A percentile compares a stretch with the other conserved stretches of the same genome.
These are phyloP conservation scores for Diaporthe ilicicola DNA, from an alignment of 2,329 filamentous ascomycete genomes.

Conservation along the genomic window DNA sequence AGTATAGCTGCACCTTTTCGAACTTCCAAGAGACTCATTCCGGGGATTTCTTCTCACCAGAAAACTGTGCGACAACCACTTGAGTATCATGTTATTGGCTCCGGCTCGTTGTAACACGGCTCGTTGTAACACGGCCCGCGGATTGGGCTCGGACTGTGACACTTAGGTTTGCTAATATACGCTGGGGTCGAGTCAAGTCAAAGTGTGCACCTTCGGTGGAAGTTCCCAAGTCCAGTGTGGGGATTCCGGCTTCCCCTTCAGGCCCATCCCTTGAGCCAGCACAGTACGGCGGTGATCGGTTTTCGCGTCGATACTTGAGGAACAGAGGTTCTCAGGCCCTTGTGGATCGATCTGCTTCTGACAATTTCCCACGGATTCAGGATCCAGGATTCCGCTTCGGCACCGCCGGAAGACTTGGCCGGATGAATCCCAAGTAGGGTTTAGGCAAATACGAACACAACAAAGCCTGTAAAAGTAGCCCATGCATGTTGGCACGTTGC, in stretches of 20 bases:
- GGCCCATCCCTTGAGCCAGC: not conserved
- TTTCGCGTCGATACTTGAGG: not conserved
- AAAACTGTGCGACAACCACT: not conserved
- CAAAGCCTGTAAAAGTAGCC: not conserved
- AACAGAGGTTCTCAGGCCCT: constrained; percentile 2
- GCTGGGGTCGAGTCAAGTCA: constrained; percentile 18
- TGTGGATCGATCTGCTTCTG: not conserved
- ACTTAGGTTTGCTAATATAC: constrained; percentile 7
- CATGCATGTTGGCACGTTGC: not conserved
- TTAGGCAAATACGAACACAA: not conserved
- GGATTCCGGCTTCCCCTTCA: constrained; percentile 11
- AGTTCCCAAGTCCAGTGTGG: not conserved
- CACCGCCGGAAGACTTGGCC: not conserved
- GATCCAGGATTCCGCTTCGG: not conserved
- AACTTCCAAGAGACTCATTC: not conserved
- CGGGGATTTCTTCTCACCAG: not conserved
- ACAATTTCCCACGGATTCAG: constrained; percentile 9
- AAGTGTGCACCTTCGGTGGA: not conserved
- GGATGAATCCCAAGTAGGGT: not conserved
- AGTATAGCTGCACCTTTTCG: not conserved
- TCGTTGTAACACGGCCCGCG: not conserved
- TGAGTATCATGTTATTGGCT: not conserved
- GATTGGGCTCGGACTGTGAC: not conserved
- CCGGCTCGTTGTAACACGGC: not conserved
- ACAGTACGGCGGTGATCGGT: not conserved